Conservation (phyloP, 2,329 filamentous ascomycete genomes). For the Sordariomycetes sp. region DNA sequence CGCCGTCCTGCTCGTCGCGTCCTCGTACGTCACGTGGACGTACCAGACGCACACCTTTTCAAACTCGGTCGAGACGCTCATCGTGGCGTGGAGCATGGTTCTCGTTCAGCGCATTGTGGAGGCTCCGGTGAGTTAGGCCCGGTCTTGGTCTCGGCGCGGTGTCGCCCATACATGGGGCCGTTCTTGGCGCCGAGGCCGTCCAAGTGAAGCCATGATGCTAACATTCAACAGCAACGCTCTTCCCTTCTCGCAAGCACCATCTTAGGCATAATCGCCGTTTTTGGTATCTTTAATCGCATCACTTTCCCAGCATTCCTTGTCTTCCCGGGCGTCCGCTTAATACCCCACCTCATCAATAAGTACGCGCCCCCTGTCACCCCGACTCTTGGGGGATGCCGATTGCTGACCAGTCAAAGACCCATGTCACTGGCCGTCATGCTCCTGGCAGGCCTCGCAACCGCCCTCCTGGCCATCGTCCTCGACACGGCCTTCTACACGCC, state of each 20-base stretch:
- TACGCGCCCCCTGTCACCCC: conserved; percentile 20
- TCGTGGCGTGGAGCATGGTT: conserved; percentile 87
- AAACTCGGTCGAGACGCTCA: conserved; percentile 88
- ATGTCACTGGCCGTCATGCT: conserved; percentile 49
- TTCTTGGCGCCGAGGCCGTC: not conserved
- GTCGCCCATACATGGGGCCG: too few relatives aligned
- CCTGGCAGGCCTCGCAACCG: conserved; percentile 52
- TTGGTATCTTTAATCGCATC: conserved; percentile 90
- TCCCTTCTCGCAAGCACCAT: conserved; percentile 64
- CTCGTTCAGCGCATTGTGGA: conserved; percentile 76
- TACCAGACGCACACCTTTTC: conserved; percentile 98
- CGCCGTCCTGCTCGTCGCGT: conserved; percentile 76
- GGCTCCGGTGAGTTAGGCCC: conserved; percentile 47
- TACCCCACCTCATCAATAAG: conserved; percentile 78
- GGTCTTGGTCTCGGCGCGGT: not conserved
- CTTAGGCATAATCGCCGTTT: conserved; percentile 68
- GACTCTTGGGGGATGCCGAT: not conserved
- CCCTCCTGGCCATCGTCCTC: conserved; percentile 59
- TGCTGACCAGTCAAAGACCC: conserved; percentile 25
- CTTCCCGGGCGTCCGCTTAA: conserved; percentile 67
- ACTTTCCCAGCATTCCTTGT: conserved; percentile 91
- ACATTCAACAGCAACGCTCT: conserved; percentile 46
- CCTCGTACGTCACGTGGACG: conserved; percentile 97
- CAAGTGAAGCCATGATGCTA: not conserved
- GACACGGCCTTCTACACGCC: conserved; percentile 76